These are phyloP conservation scores for Aristolochia contorta DNA, from an alignment of 164 flowering plant genomes.

Conservation along the genomic window DNA sequence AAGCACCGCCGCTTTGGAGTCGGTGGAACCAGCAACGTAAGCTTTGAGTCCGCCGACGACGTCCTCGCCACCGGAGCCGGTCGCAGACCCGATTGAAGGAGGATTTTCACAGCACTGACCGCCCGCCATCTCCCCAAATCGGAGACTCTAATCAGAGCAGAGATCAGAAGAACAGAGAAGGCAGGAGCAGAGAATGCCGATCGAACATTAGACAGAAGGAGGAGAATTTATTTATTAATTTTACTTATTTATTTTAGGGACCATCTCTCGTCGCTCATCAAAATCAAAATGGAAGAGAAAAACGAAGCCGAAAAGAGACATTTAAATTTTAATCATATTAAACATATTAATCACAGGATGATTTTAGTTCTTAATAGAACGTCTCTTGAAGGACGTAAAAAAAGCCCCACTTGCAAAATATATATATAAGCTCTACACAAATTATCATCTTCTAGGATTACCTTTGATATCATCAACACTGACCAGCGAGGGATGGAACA, in stretches of 20 bases:
- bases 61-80: constrained; percentile 44
- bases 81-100: constrained; percentile 23
- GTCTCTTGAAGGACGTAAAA: too few species aligned
- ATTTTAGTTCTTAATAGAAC: too few species aligned
- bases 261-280: too few species aligned
- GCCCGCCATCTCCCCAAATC: constrained; percentile 1
- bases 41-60: constrained; percentile 47
- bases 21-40: constrained; percentile 43
- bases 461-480: constrained; percentile 59
- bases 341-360: not conserved
- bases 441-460: constrained; percentile 9
- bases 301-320: constrained; percentile 24
- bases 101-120: constrained; percentile 12
- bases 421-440: not conserved
- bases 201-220: not conserved
- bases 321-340: constrained; percentile 55
- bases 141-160: too few species aligned
- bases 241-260: too few species aligned
- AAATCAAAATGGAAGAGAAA: too few species aligned
- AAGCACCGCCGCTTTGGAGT: constrained; percentile 38
- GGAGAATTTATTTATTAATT: not conserved
- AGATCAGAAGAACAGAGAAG: not conserved
- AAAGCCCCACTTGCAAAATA: too few species aligned
- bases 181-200: not conserved
- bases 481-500: constrained; percentile 66